These are phyloP conservation scores for Heritiera littoralis DNA, from an alignment of 345 rosid genomes.

Conservation along the genomic window DNA sequence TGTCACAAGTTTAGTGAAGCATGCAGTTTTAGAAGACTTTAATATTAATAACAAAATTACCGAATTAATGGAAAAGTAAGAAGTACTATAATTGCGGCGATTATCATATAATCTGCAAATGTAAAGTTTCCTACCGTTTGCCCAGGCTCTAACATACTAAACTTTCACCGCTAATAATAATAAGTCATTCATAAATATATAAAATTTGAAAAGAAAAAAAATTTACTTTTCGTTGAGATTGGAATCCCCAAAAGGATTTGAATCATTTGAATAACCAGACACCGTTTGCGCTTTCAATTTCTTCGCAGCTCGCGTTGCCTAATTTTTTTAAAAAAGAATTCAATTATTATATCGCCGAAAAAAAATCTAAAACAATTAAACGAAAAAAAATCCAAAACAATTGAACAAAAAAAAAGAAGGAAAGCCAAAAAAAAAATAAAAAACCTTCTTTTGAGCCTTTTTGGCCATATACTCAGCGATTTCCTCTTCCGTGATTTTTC, in stretches of 20 bases:
- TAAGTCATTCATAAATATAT: too few species aligned
- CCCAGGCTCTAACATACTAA: not conserved
- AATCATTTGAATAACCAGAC: slow-evolving; percentile 90
- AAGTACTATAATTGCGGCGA: not conserved
- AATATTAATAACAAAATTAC: not conserved
- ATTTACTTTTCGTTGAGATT: slow-evolving; percentile 85
- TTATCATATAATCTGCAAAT: not conserved
- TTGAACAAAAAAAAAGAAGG: not conserved
- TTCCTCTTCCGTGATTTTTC: slow-evolving; percentile 60
- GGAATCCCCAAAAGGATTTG: slow-evolving; percentile 94
- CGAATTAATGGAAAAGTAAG: not conserved
- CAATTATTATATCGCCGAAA: not conserved
- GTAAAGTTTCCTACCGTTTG: not conserved
- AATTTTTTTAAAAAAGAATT: slow-evolving; percentile 14
- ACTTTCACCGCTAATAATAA: not conserved
- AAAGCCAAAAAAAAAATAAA: not conserved
- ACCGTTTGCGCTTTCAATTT: slow-evolving; percentile 72
- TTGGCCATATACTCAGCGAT: slow-evolving; percentile 71
- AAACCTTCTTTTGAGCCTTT: slow-evolving; percentile 83
- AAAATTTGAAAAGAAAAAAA: not conserved
- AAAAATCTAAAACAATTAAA: not conserved
- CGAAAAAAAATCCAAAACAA: not conserved
- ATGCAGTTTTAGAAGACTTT: not conserved
- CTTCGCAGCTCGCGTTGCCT: slow-evolving; percentile 81
- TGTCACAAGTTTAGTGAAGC: not conserved